Base-by-base conservation (phyloP, 768 basidiomycete species). In the Tulasnella sp. region DNA sequence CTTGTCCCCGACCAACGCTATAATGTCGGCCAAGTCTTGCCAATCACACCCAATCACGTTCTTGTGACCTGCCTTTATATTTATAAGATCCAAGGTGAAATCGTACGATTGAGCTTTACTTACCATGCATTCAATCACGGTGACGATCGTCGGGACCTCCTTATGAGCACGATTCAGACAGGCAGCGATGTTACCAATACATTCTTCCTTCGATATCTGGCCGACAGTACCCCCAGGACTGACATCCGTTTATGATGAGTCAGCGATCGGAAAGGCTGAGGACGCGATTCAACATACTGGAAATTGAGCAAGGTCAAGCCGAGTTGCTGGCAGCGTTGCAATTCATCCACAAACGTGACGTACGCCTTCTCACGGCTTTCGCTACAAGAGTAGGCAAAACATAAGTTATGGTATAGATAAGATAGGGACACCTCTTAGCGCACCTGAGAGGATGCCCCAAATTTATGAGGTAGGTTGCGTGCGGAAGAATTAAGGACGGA, bases 141-240 rank as follows among this genome's bases (percentile, higher is more conserved):
- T 77, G 1, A 80, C 76, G 7, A 91, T 79, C 5, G 65, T 71
- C 9, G 71, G 68, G 0, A 86, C 89, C 63, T 74, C 76, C 50
- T 71, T 73, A 66, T 92, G 89, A 0, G 85, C 88, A 15, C 77
- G 75, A 63, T 93, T 91, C 62, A 94, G 76, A 54, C 80, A 82
- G 41, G 81, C 76, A 0, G 88, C 89, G 17, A 93, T 83, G 8
- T 76, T 70, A 4, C 77, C 70, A 56, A 86, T 78, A 3, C 83
- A 83, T 29, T 82, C 76, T 47, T 81, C 79, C 3, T 75, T 72
- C 0, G 84, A 82, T 0, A 80, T 77, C 32, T 74, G 74, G 2
- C 88, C 88, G 8, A 90, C 85, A 0, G 88, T 87, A 0, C 89
- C 92, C 1, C 90, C 90, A 41, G 90, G 89, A 67, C 88, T 84